phyloP scores from a whole-genome alignment of 2,329 filamentous ascomycete genomes.

The Epichloe uncinata region DNA sequence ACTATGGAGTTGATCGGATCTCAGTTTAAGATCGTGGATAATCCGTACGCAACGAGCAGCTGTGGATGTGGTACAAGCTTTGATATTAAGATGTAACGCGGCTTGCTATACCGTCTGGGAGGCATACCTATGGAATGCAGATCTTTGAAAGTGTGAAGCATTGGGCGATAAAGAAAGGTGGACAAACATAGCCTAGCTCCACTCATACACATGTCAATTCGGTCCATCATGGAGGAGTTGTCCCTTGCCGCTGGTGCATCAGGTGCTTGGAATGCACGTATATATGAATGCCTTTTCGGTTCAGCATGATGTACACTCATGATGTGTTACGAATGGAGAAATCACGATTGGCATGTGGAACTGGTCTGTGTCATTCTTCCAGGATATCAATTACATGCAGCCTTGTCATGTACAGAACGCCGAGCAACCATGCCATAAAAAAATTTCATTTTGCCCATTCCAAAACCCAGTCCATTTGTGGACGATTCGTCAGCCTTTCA shows the following conservation, averaged over 20 bases:
- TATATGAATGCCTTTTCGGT: too few species aligned
- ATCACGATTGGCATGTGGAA: constrained; percentile 12
- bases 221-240: too few species aligned
- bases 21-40: constrained; percentile 94
- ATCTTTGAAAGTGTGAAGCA: not conserved
- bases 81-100: constrained; percentile 59
- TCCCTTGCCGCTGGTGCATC: too few species aligned
- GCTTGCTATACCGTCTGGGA: not conserved
- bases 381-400: constrained; percentile 25
- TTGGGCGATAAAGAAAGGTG: not conserved
- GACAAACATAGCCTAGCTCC: not conserved
- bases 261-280: too few species aligned
- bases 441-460: constrained; percentile 15
- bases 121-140: not conserved
- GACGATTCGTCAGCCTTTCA: constrained; percentile 2
- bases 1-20: constrained; percentile 81
- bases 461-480: constrained; percentile 15
- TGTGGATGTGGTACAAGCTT: constrained; percentile 98
- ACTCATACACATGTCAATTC: not conserved
- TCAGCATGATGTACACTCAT: too few species aligned
- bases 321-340: not conserved
- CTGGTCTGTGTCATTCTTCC: constrained; percentile 28
- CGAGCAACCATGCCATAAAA: constrained; percentile 22
- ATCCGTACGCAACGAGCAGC: constrained; percentile 80
- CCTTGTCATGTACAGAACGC: constrained; percentile 26